Conservation (phyloP, 148 eudicot species). For the Nepenthes gracilis region DNA sequence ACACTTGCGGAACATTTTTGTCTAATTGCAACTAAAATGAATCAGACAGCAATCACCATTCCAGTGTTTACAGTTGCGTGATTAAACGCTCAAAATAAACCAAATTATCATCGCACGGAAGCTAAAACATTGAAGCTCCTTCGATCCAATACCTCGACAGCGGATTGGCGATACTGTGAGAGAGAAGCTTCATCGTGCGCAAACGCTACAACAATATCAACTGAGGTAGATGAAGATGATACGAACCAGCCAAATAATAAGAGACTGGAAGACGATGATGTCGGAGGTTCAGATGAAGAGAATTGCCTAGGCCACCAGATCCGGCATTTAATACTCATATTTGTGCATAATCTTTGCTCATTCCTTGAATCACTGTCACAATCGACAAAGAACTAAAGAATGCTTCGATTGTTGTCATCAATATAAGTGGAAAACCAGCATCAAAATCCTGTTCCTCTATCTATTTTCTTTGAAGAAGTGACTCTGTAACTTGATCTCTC, state of each 20-base stretch:
- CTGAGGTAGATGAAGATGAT: constrained; percentile 35
- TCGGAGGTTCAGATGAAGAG: constrained; percentile 14
- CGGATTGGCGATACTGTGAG: constrained; percentile 15
- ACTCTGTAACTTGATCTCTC: too few species aligned
- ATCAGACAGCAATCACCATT: too few species aligned
- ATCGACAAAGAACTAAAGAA: too few species aligned
- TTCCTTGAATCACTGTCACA: background rate
- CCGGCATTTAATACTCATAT: constrained; percentile 34
- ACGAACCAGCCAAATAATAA: constrained; percentile 81
- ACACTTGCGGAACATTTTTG: too few species aligned
- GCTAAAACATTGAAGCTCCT: background rate
- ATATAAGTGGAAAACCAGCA: too few species aligned
- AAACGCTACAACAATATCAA: constrained; percentile 82
- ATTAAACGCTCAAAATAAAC: background rate
- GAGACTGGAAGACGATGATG: constrained; percentile 7
- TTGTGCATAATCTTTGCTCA: background rate
- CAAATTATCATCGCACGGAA: background rate
- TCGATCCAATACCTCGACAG: constrained; percentile 28
- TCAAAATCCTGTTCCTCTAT: too few species aligned
- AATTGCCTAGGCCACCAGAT: constrained; percentile 83
- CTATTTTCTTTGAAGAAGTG: too few species aligned
- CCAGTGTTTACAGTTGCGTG: too few species aligned
- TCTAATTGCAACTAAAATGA: too few species aligned
- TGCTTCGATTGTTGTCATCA: too few species aligned
- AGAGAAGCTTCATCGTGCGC: constrained; percentile 32